These are phyloP conservation scores for Sclerotinia nivalis DNA, from an alignment of 2,329 filamentous ascomycete genomes.

Conservation along the genomic window DNA sequence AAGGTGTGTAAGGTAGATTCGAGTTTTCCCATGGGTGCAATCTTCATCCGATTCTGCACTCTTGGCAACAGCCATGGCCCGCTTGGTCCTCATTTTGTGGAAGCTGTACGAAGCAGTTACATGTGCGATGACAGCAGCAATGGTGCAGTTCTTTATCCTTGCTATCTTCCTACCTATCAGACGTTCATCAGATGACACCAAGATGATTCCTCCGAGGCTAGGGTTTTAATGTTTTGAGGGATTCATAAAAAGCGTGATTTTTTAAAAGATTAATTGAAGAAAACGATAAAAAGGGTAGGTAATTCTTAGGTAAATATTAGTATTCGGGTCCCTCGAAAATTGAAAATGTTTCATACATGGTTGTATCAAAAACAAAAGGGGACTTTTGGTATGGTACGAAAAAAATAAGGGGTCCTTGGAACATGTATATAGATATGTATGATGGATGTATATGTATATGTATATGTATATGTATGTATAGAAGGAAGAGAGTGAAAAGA, in stretches of 20 bases:
- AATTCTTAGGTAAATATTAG: conserved; percentile 1
- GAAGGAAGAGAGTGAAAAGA: neutral
- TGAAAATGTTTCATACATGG: conserved; percentile 5
- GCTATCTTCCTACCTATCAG: conserved; percentile 19
- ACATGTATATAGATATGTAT: neutral
- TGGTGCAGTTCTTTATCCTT: conserved; percentile 15
- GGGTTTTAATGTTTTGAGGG: neutral
- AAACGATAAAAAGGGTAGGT: too few species aligned
- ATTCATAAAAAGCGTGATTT: neutral
- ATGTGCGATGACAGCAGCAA: conserved; percentile 20
- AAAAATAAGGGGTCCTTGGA: neutral
- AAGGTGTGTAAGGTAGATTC: conserved; percentile 10
- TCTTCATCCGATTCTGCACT: conserved; percentile 25
- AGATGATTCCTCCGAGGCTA: conserved; percentile 15
- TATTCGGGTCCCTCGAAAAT: conserved; percentile 8
- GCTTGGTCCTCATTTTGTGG: conserved; percentile 23
- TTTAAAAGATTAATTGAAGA: neutral
- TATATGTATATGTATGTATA: neutral
- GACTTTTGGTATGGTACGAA: neutral
- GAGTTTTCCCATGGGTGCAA: conserved; percentile 22
- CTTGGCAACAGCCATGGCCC: conserved; percentile 23
- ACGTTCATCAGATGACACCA: conserved; percentile 20
- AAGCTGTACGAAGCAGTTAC: conserved; percentile 20
- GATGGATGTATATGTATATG: neutral
- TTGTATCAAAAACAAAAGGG: neutral